Evolutionary conservation across 257 asterid genomes (phyloP).

Genomic region (Solanum chmielewskii): DNA sequence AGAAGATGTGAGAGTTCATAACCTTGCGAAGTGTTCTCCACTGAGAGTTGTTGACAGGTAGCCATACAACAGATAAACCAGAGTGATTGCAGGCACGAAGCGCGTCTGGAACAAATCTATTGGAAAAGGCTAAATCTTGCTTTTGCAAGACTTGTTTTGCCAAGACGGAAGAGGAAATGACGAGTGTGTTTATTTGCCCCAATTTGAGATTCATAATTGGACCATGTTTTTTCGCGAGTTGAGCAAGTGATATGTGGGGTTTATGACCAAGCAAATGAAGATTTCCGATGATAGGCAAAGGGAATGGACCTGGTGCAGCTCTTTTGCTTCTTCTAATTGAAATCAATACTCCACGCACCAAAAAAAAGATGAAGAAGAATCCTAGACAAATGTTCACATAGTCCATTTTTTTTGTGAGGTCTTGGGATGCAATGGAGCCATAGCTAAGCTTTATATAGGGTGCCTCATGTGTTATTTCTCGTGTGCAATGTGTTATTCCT

Average conservation of each 20-base stretch:
- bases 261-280: slow-evolving; percentile 61
- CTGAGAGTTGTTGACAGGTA: slow-evolving; percentile 34
- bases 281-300: slow-evolving; percentile 63
- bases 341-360: background rate
- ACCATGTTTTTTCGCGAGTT: slow-evolving; percentile 48
- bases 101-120: slow-evolving; percentile 41
- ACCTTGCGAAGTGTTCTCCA: slow-evolving; percentile 67
- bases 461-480: background rate
- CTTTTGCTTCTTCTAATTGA: background rate
- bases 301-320: slow-evolving; percentile 28
- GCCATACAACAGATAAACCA: slow-evolving; percentile 53
- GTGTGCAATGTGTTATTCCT: background rate
- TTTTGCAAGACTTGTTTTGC: slow-evolving; percentile 62
- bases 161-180: slow-evolving; percentile 42
- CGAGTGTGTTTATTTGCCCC: slow-evolving; percentile 46
- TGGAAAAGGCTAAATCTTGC: slow-evolving; percentile 57
- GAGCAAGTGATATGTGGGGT: slow-evolving; percentile 57
- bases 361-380: slow-evolving; percentile 17
- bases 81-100: slow-evolving; percentile 48
- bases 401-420: slow-evolving; percentile 2
- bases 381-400: slow-evolving; percentile 21
- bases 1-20: slow-evolving; percentile 49
- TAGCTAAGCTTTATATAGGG: background rate
- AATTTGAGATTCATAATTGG: slow-evolving; percentile 59
- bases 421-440: background rate